phyloP scores from a whole-genome alignment of 495 filamentous ascomycete species.

The Penicillium pulvis region DNA sequence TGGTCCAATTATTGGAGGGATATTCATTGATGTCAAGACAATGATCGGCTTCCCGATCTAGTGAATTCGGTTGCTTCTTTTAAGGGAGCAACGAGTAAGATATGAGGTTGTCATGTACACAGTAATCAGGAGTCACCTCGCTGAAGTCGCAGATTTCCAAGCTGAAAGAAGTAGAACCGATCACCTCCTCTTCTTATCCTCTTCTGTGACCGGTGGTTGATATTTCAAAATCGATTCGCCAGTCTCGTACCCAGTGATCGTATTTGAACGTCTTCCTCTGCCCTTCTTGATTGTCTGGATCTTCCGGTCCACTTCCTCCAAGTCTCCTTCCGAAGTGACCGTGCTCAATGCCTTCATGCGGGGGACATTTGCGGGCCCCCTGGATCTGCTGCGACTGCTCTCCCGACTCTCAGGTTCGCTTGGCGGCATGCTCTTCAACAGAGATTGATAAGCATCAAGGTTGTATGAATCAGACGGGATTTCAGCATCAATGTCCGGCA shows the following conservation, averaged over 20 bases:
- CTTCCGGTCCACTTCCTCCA: conserved; percentile 77
- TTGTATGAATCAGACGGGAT: conserved; percentile 62
- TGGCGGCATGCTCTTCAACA: conserved; percentile 31
- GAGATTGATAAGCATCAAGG: conserved; percentile 36
- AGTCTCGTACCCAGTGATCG: conserved; percentile 20
- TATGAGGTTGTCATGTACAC: conserved; percentile 2
- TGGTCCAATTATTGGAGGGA: neutral
- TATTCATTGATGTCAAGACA: neutral
- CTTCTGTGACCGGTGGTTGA: conserved; percentile 6
- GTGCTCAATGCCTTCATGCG: conserved; percentile 62
- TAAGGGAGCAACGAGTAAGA: neutral
- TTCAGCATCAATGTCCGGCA: conserved; percentile 80
- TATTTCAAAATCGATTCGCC: conserved; percentile 32
- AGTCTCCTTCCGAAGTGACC: conserved; percentile 67
- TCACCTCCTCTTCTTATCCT: conserved; percentile 23
- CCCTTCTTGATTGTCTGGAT: conserved; percentile 69
- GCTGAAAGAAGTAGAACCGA: neutral
- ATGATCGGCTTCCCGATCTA: neutral
- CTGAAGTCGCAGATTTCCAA: neutral
- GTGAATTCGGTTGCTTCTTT: neutral
- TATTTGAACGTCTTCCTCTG: conserved; percentile 52
- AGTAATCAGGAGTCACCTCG: neutral
- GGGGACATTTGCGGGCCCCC: conserved; percentile 49
- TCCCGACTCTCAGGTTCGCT: conserved; percentile 54
- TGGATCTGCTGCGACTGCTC: conserved; percentile 63